These are phyloP conservation scores for Ascochyta lentis DNA, from an alignment of 2,329 filamentous ascomycete species.

Conservation along the genomic window DNA sequence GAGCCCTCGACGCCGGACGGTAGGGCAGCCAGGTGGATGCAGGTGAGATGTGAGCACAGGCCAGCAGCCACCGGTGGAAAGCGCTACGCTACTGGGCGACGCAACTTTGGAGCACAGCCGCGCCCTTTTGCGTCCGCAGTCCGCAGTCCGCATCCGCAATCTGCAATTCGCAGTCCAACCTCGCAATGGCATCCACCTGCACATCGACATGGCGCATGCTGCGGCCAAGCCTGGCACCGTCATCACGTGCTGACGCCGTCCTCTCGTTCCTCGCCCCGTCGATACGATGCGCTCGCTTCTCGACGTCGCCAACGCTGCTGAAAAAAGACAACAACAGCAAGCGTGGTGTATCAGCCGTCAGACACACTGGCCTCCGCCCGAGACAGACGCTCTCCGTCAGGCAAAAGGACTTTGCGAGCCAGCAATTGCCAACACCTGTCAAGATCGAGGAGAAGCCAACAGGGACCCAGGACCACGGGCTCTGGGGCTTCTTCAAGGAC, in stretches of 20 bases:
- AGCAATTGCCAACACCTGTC: slow-evolving; percentile 72
- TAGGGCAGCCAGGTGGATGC: no score
- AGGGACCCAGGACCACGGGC: slow-evolving; percentile 77
- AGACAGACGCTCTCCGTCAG: slow-evolving; percentile 77
- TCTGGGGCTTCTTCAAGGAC: slow-evolving; percentile 88
- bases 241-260: slow-evolving; percentile 26
- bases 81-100: slow-evolving; percentile 4
- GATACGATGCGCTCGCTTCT: slow-evolving; percentile 52
- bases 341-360: slow-evolving; percentile 82
- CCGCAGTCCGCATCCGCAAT: slow-evolving; percentile 32
- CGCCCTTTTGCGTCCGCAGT: slow-evolving; percentile 23
- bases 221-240: slow-evolving; percentile 30
- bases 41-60: slow-evolving; percentile 6
- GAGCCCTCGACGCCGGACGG: no score
- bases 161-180: slow-evolving; percentile 20
- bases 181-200: slow-evolving; percentile 41
- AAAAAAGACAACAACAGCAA: slow-evolving; percentile 77
- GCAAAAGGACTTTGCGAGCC: slow-evolving; percentile 59
- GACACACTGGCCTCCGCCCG: slow-evolving; percentile 71
- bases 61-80: background rate
- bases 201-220: slow-evolving; percentile 35
- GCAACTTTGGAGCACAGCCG: slow-evolving; percentile 31
- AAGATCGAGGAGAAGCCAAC: slow-evolving; percentile 65
- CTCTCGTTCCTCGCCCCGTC: slow-evolving; percentile 39
- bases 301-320: slow-evolving; percentile 58